These are phyloP conservation scores for Penicillium subrubescens DNA, from an alignment of 495 filamentous ascomycete genomes.

Conservation along the genomic window DNA sequence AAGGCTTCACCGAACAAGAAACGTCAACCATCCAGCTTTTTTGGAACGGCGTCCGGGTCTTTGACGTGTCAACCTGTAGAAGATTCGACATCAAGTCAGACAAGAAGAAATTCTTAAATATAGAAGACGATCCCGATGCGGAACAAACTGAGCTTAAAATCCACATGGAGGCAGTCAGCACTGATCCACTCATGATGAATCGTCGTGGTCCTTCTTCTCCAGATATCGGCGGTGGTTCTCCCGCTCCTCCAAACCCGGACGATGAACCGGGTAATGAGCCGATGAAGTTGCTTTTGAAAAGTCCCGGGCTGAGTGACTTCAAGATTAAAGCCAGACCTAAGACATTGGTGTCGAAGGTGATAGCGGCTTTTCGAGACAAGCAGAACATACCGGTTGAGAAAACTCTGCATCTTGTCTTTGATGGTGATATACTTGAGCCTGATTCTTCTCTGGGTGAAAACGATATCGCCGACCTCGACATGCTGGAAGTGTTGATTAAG, in stretches of 20 bases:
- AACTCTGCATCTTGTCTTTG: slow-evolving; percentile 68
- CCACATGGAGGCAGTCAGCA: slow-evolving; percentile 74
- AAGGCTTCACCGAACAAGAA: slow-evolving; percentile 51
- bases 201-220: slow-evolving; percentile 8
- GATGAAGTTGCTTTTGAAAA: slow-evolving; percentile 61
- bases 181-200: slow-evolving; percentile 39
- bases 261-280: slow-evolving; percentile 24
- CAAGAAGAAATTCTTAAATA: slow-evolving; percentile 36
- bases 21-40: slow-evolving; percentile 67
- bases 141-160: slow-evolving; percentile 41
- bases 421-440: slow-evolving; percentile 74
- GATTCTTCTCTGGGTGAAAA: slow-evolving; percentile 62
- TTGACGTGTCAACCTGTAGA: slow-evolving; percentile 69
- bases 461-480: slow-evolving; percentile 79
- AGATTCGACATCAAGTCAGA: slow-evolving; percentile 59
- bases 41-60: slow-evolving; percentile 75
- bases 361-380: slow-evolving; percentile 53
- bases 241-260: slow-evolving; percentile 9
- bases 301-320: slow-evolving; percentile 56
- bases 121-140: slow-evolving; percentile 33
- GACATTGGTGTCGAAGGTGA: slow-evolving; percentile 56
- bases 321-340: slow-evolving; percentile 59
- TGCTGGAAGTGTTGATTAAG: slow-evolving; percentile 68
- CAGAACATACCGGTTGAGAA: slow-evolving; percentile 48
- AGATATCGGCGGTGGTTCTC: background rate